These are phyloP conservation scores for Didymella lethalis DNA, from an alignment of 2,329 filamentous ascomycete genomes.

Conservation along the genomic window DNA sequence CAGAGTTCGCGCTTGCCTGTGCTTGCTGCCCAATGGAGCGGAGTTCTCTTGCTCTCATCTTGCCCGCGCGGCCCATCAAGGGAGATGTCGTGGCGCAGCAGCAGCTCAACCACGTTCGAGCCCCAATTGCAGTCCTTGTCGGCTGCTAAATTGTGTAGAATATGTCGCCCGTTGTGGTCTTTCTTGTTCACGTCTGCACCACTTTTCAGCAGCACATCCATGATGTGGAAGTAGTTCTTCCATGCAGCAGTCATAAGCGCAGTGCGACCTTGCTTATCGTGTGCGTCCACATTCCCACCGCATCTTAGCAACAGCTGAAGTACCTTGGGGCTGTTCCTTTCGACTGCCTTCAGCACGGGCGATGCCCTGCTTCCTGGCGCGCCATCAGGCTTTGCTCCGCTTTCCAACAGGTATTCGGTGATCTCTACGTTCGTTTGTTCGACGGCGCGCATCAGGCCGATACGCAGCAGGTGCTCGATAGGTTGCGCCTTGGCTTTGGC, in stretches of 20 bases:
- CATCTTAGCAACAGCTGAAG: conserved; percentile 44
- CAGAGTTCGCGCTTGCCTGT: conserved; percentile 63
- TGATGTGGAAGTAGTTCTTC: conserved; percentile 47
- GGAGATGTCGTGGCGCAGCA: conserved; percentile 51
- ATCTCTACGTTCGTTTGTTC: conserved; percentile 43
- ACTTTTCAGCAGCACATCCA: conserved; percentile 46
- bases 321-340: conserved; percentile 37
- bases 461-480: conserved; percentile 47
- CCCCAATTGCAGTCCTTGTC: conserved; percentile 59
- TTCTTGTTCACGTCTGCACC: conserved; percentile 52
- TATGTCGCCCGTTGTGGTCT: conserved; percentile 45
- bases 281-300: conserved; percentile 45
- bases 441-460: conserved; percentile 47
- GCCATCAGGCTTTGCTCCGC: conserved; percentile 47
- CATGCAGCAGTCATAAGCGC: conserved; percentile 50
- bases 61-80: conserved; percentile 52
- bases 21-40: conserved; percentile 66
- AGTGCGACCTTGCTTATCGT: conserved; percentile 49
- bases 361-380: conserved; percentile 40
- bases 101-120: conserved; percentile 53
- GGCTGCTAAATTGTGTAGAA: conserved; percentile 50
- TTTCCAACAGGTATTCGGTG: conserved; percentile 44
- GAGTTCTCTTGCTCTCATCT: conserved; percentile 60
- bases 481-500: conserved; percentile 43
- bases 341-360: conserved; percentile 45